Percentiles rank a stretch among this genome's conserved stretches.
These are phyloP conservation scores for Lophium mytilinum DNA, from an alignment of 495 filamentous ascomycete species.

Conservation along the genomic window DNA sequence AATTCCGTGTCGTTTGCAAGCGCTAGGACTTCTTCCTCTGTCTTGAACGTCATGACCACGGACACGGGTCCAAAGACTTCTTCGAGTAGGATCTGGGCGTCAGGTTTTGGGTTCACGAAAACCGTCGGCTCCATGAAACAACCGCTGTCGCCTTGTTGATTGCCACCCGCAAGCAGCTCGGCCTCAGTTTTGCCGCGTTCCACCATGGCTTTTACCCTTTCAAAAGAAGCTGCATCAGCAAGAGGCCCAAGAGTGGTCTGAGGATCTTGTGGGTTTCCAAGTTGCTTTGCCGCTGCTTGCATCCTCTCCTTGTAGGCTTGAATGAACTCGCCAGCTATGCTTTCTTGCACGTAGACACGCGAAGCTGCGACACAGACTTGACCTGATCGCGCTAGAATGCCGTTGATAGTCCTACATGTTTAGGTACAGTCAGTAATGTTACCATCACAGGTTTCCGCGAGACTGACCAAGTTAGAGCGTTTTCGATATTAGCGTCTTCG, in stretches of 20 bases:
- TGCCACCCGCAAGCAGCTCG: background rate
- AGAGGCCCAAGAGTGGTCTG: conserved; percentile 23
- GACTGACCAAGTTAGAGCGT: background rate
- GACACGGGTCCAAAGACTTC: conserved; percentile 49
- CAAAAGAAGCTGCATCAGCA: conserved; percentile 20
- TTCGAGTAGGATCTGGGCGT: conserved; percentile 36
- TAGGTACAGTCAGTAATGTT: background rate
- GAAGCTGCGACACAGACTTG: conserved; percentile 48
- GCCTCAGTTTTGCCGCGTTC: background rate
- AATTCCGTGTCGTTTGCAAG: conserved; percentile 41
- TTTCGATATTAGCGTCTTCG: background rate
- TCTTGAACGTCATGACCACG: conserved; percentile 40
- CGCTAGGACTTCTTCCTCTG: conserved; percentile 43
- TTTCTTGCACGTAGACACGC: conserved; percentile 47
- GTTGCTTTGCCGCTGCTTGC: conserved; percentile 24
- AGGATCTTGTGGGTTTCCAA: conserved; percentile 26
- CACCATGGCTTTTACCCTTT: background rate
- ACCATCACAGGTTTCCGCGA: background rate
- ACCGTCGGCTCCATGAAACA: conserved; percentile 41
- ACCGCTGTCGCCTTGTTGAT: background rate
- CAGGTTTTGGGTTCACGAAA: conserved; percentile 34
- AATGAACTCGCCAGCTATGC: conserved; percentile 47
- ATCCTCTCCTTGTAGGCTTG: conserved; percentile 29
- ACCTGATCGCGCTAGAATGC: conserved; percentile 9
- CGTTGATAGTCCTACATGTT: conserved; percentile 10